Evolutionary conservation across 371 early-diverging fungal species (phyloP), one percentile per base, ranked within the genome.

Genomic region (Enteropsectra breve): DNA sequence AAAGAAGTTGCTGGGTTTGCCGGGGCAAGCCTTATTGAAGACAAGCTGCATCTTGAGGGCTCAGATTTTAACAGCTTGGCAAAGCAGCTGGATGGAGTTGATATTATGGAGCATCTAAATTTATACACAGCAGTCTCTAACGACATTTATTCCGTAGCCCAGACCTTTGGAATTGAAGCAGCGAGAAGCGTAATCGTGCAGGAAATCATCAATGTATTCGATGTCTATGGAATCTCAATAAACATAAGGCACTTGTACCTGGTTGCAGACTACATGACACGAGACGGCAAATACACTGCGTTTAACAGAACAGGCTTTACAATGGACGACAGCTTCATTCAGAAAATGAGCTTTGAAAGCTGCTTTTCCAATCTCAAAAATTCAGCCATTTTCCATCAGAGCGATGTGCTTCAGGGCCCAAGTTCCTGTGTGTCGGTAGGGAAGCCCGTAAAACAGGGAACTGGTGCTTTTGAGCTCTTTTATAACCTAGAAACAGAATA

Each of bases 131-230:
- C 67, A 0, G 46, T 68, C 46, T 90, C 94, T 69, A 97, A 96
- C 83, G 95, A 97, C 75, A 90, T 96, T 80, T 87, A 88, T 45
- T 90, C 90, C 8, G 85, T 94, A 11, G 81, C 89, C 38, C 79
- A 81, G 15, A 88, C 89, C 0, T 94, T 95, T 81, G 99, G 99
- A 77, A 91, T 99, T 21, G 99, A 99, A 80, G 97, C 97, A 1
- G 95, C 94, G 2, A 84, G 97, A 18, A 83, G 83, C 47, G 86
- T 92, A 18, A 90, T 99, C 65, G 88, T 94, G 74, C 85, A 87
- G 70, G 96, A 99, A 84, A 86, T 97, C 56, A 85, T 84, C 26
- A 83, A 83, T 43, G 99, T 99, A 30, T 97, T 99, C 80, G 90
- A 84, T 48, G 93, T 88, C 0, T 97, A 97, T 77, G 91, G 94